Percentiles rank a stretch among this genome's conserved stretches.
Evolutionary conservation across 768 basidiomycete genomes (phyloP).

Genomic region (Boletus edulis): DNA sequence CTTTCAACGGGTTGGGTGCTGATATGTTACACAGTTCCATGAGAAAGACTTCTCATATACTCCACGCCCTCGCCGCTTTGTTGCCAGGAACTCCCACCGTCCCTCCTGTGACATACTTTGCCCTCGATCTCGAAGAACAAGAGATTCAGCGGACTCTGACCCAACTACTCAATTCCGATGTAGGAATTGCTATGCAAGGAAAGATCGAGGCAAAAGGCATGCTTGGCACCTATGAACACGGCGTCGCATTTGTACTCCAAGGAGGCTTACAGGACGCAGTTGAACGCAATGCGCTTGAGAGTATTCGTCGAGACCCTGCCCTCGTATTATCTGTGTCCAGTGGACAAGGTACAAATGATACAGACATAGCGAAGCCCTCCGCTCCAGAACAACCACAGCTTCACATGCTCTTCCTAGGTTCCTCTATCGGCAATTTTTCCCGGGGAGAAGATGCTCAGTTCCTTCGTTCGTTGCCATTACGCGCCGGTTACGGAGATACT

Average conservation of each 20-base stretch:
- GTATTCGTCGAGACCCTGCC: constrained; percentile 32
- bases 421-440: constrained; percentile 87
- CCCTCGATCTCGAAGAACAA: constrained; percentile 87
- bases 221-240: constrained; percentile 90
- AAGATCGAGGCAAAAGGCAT: constrained; percentile 82
- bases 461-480: constrained; percentile 74
- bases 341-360: constrained; percentile 1
- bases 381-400: constrained; percentile 56
- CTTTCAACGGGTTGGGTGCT: constrained; percentile 1
- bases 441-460: constrained; percentile 69
- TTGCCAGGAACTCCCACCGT: constrained; percentile 35
- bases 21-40: constrained; percentile 54
- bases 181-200: constrained; percentile 59
- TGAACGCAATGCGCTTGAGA: constrained; percentile 11
- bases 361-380: constrained; percentile 33
- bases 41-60: constrained; percentile 84
- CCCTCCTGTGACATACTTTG: constrained; percentile 77
- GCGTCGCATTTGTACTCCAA: constrained; percentile 72
- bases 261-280: constrained; percentile 22
- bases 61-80: constrained; percentile 63
- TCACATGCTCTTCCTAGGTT: constrained; percentile 90
- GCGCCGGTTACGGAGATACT: constrained; percentile 73
- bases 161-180: constrained; percentile 59
- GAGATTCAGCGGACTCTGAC: constrained; percentile 81
- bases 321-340: constrained; percentile 38